Conservation (phyloP, 768 basidiomycete genomes). For the Amanita subjunquillea region DNA sequence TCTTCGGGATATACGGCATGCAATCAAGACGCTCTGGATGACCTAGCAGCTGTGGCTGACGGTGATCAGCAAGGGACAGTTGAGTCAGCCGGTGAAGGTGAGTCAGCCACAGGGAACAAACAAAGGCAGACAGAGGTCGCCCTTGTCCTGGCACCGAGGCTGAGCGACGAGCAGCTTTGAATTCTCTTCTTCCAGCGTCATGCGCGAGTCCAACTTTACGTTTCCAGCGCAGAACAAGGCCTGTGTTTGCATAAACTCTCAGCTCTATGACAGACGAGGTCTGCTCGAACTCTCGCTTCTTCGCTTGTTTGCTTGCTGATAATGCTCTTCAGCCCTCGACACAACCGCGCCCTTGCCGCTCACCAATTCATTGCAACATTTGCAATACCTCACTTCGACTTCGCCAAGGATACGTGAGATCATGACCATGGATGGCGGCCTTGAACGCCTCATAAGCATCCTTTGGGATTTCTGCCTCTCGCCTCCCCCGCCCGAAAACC, state of each 20-base stretch:
- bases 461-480: constrained; percentile 80
- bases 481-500: constrained; percentile 75
- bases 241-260: constrained; percentile 87
- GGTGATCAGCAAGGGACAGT: background rate
- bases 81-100: constrained; percentile 4
- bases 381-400: constrained; percentile 93
- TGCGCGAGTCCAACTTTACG: constrained; percentile 94
- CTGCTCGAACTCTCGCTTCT: constrained; percentile 4
- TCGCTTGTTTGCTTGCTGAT: constrained; percentile 3
- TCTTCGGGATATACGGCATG: too few relatives aligned
- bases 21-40: too few relatives aligned
- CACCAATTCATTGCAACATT: constrained; percentile 92
- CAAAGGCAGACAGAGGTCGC: constrained; percentile 2
- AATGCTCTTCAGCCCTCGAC: constrained; percentile 32
- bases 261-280: constrained; percentile 94
- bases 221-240: constrained; percentile 94
- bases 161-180: background rate
- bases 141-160: constrained; percentile 4
- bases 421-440: constrained; percentile 94
- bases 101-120: constrained; percentile 11
- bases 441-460: constrained; percentile 90
- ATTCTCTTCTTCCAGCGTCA: constrained; percentile 17
- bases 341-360: constrained; percentile 48
- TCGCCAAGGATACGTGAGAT: constrained; percentile 97
- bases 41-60: too few relatives aligned